Percentiles rank a stretch among this genome's conserved stretches.
Conservation (phyloP, 1,139 yeast genomes). For the Scheffersomyces titani region DNA sequence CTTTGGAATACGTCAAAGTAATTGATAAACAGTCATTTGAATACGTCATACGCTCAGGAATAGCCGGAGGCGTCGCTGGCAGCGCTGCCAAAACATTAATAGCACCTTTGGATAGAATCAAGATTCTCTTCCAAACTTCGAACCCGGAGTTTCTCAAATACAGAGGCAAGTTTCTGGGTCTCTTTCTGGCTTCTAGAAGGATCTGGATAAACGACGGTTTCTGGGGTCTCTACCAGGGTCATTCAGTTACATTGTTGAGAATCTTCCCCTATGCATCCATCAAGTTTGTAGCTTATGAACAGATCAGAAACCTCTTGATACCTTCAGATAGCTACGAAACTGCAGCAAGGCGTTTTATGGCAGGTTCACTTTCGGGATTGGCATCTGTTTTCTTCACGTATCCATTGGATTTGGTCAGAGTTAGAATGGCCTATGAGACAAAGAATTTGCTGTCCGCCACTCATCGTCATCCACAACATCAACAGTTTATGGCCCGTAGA, state of each 20-base stretch:
- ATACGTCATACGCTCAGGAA: conserved; percentile 78
- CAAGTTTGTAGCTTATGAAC: conserved; percentile 97
- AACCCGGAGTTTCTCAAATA: conserved; percentile 84
- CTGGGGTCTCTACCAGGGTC: conserved; percentile 89
- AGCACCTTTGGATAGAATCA: conserved; percentile 94
- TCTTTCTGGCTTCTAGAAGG: conserved; percentile 67
- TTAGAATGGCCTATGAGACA: conserved; percentile 88
- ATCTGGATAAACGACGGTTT: conserved; percentile 76
- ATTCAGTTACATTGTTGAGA: conserved; percentile 85
- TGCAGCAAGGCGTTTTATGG: conserved; percentile 72
- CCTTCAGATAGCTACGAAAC: conserved; percentile 78
- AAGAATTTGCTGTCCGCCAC: conserved; percentile 32
- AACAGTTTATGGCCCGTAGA: conserved; percentile 10
- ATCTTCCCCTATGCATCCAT: conserved; percentile 97
- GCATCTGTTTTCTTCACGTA: conserved; percentile 87
- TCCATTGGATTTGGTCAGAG: conserved; percentile 89
- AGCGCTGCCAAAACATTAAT: conserved; percentile 91
- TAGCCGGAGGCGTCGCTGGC: conserved; percentile 97
- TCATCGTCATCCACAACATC: conserved; percentile 23
- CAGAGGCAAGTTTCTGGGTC: conserved; percentile 79
- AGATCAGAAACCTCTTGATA: conserved; percentile 75
- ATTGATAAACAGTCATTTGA: conserved; percentile 73
- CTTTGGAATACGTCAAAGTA: conserved; percentile 16
- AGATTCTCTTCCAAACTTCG: conserved; percentile 91
- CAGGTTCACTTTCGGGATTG: conserved; percentile 90